Conservation (phyloP, 2,329 filamentous ascomycete species). For the Colletotrichum cereale region DNA sequence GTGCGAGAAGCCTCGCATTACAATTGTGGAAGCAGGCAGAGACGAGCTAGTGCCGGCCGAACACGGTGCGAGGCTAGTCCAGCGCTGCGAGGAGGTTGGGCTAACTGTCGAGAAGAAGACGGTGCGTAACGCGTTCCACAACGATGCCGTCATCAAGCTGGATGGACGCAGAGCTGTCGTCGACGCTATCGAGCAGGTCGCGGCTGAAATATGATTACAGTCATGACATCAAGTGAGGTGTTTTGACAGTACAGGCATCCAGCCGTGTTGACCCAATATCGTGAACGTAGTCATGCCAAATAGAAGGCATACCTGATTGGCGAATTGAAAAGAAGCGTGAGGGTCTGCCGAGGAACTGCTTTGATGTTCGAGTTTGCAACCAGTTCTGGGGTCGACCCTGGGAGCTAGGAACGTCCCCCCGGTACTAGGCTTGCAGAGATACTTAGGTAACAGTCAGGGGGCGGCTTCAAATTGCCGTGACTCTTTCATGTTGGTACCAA, state of each 20-base stretch:
- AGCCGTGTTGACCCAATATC: neutral
- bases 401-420: conserved; percentile 15
- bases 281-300: neutral
- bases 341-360: neutral
- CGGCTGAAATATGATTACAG: conserved; percentile 5
- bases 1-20: conserved; percentile 26
- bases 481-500: conserved; percentile 2
- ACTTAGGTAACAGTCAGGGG: conserved; percentile 19
- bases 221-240: conserved; percentile 32
- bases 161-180: conserved; percentile 60
- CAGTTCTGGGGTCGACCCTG: neutral
- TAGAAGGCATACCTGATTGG: conserved; percentile 3
- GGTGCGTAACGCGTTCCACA: conserved; percentile 67
- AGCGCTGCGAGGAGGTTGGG: conserved; percentile 61
- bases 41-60: conserved; percentile 70
- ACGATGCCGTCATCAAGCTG: conserved; percentile 63
- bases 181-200: conserved; percentile 54
- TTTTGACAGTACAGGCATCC: neutral
- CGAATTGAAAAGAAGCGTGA: conserved; percentile 3
- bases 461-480: neutral
- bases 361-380: conserved; percentile 5
- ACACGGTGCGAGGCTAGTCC: conserved; percentile 60
- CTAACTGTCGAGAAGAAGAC: conserved; percentile 59
- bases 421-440: neutral
- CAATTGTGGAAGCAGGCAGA: conserved; percentile 66